phyloP scores from a whole-genome alignment of 768 basidiomycete genomes.

The Pleurotus djamor region DNA sequence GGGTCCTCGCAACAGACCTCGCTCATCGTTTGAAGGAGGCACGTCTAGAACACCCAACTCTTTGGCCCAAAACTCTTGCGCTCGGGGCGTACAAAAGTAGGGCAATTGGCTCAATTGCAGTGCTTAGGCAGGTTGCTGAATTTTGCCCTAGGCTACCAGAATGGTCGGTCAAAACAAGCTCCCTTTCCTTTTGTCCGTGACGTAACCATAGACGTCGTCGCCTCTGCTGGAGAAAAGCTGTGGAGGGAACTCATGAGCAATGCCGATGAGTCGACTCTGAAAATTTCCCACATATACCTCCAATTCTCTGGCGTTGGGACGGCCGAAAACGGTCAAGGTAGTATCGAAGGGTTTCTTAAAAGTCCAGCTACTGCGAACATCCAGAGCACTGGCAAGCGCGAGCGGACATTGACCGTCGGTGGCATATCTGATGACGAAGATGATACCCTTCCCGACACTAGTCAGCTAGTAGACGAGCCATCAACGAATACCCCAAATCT shows the following conservation, averaged over 20 bases:
- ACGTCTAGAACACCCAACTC: conserved; percentile 61
- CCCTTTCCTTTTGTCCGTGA: conserved; percentile 83
- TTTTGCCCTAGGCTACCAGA: conserved; percentile 52
- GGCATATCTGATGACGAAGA: background rate
- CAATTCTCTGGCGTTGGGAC: conserved; percentile 78
- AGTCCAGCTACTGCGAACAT: conserved; percentile 33
- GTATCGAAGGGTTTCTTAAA: conserved; percentile 86
- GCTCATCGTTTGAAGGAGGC: conserved; percentile 83
- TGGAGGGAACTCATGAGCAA: conserved; percentile 83
- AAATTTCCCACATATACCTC: conserved; percentile 71
- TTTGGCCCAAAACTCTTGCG: conserved; percentile 94
- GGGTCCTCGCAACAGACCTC: conserved; percentile 88
- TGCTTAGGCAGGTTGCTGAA: conserved; percentile 1
- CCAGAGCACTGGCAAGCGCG: background rate
- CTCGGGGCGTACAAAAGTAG: conserved; percentile 73
- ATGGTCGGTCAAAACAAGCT: conserved; percentile 76
- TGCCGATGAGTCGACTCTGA: conserved; percentile 38
- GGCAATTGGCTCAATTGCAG: background rate
- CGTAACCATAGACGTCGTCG: conserved; percentile 74
- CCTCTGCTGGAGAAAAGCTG: conserved; percentile 72
- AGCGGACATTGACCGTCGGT: background rate
- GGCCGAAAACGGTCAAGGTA: conserved; percentile 76
- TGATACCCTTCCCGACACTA: background rate
- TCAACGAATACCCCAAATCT: background rate
- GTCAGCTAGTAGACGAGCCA: background rate